Percentiles rank a stretch among this genome's conserved stretches.
Conservation (phyloP, 2,329 filamentous ascomycete genomes). For the Fusarium virguliforme region DNA sequence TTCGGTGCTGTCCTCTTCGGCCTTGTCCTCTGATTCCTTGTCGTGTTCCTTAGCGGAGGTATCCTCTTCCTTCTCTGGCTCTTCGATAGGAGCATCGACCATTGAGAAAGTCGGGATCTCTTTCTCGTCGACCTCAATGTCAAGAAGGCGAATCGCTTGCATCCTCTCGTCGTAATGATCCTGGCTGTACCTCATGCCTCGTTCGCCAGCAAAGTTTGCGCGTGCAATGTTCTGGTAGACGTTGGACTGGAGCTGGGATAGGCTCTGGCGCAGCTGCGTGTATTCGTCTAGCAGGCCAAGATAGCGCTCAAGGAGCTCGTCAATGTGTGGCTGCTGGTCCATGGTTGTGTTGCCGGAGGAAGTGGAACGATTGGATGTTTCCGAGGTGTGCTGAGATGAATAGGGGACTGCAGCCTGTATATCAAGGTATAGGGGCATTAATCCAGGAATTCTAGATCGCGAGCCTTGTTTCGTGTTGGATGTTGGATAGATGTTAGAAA, state of each 20-base stretch:
- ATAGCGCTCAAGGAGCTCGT: constrained; percentile 76
- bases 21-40: constrained; percentile 22
- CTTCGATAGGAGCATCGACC: constrained; percentile 15
- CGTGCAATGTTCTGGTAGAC: constrained; percentile 77
- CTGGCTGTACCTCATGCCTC: constrained; percentile 75
- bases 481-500: constrained; percentile 1
- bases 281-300: constrained; percentile 78
- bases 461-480: neutral
- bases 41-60: constrained; percentile 10
- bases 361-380: neutral
- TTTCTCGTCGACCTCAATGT: constrained; percentile 35
- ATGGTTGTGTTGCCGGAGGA: constrained; percentile 23
- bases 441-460: neutral
- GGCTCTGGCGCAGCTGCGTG: constrained; percentile 69
- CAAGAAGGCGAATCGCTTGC: constrained; percentile 70
- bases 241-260: constrained; percentile 69
- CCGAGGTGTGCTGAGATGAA: neutral
- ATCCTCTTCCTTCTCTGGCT: constrained; percentile 21
- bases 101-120: constrained; percentile 44
- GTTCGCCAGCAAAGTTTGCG: constrained; percentile 80
- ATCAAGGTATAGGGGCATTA: too few relatives aligned
- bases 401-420: too few relatives aligned
- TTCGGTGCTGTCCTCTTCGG: constrained; percentile 25
- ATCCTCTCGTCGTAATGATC: constrained; percentile 83
- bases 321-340: constrained; percentile 64